Evolutionary conservation across 1,284 basidiomycete species (phyloP), one percentile per base, ranked within the genome.

Genomic region (Cutaneotrichosporon dermatis): DNA sequence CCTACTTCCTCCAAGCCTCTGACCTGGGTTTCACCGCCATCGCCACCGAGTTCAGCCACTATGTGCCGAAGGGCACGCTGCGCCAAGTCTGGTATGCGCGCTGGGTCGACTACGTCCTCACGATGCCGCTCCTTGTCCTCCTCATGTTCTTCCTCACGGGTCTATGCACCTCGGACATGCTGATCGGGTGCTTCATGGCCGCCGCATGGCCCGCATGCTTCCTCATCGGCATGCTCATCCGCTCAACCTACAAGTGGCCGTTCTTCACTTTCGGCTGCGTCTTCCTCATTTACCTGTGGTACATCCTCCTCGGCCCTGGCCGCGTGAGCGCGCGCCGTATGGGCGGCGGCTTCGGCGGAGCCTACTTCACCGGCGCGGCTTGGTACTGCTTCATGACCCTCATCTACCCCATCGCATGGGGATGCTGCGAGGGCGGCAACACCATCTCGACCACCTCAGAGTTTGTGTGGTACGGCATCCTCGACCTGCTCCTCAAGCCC

Each of bases 1-100:
- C 79, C 33, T 79, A 80, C 77, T 85, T 84, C 72, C 77, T 80
- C 15, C 82, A 85, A 82, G 85, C 85, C 0, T 84, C 83, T 10
- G 79, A 86, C 71, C 79, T 86, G 54, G 85, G 86, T 35, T 78
- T 76, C 51, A 82, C 84, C 3, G 77, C 82, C 43, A 71, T 85
- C 61, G 57, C 51, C 3, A 80, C 82, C 58, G 82, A 84, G 69
- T 85, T 83, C 69, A 62, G 69, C 44, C 74, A 80, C 62, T 68
- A 66, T 61, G 55, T 65, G 4, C 58, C 62, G 10, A 5, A 8
- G 3, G 59, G 68, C 25, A 67, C 70, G 1, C 81, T 80, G 7
- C 81, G 85, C 43, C 80, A 82, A 61, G 80, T 86, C 58, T 86
- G 81, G 84, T 84, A 80, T 48, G 79, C 54, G 5, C 54, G 59